A percentile compares a stretch with the other conserved stretches of the same genome.
These are phyloP conservation scores for Chlorella ohadii DNA, from an alignment of 139 green algal genomes.

Conservation along the genomic window DNA sequence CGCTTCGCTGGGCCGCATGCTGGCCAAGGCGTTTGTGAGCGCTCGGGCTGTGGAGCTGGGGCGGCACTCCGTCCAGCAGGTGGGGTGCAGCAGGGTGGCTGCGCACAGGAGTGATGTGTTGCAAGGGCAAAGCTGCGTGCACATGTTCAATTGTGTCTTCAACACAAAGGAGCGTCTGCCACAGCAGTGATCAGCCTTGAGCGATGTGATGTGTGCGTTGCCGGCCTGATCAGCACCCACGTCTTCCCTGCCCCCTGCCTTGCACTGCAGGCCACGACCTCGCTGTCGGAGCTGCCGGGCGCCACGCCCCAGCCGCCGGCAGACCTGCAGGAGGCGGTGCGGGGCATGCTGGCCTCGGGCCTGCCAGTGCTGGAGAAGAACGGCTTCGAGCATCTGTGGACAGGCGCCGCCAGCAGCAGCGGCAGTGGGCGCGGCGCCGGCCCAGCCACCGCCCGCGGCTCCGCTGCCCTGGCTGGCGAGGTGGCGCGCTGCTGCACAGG, in stretches of 20 bases:
- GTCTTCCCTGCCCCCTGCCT: too few species aligned
- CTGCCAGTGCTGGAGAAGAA: slow-evolving; percentile 28
- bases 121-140: too few species aligned
- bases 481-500: neutral
- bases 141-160: too few species aligned
- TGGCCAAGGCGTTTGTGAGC: slow-evolving; percentile 1
- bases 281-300: neutral
- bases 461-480: neutral
- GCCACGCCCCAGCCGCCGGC: neutral
- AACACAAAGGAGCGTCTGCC: too few species aligned
- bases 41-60: too few species aligned
- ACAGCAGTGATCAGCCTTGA: too few species aligned
- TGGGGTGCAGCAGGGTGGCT: neutral
- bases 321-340: neutral
- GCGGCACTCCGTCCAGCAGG: too few species aligned
- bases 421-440: neutral
- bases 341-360: neutral
- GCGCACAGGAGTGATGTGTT: too few species aligned
- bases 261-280: neutral
- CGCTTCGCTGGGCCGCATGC: neutral
- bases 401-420: neutral
- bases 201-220: too few species aligned
- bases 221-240: too few species aligned
- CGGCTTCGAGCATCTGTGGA: neutral
- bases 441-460: neutral